Percentiles rank a stretch among this genome's conserved stretches.
These are phyloP conservation scores for Pseudonectria foliicola DNA, from an alignment of 2,329 filamentous ascomycete species.

Conservation along the genomic window DNA sequence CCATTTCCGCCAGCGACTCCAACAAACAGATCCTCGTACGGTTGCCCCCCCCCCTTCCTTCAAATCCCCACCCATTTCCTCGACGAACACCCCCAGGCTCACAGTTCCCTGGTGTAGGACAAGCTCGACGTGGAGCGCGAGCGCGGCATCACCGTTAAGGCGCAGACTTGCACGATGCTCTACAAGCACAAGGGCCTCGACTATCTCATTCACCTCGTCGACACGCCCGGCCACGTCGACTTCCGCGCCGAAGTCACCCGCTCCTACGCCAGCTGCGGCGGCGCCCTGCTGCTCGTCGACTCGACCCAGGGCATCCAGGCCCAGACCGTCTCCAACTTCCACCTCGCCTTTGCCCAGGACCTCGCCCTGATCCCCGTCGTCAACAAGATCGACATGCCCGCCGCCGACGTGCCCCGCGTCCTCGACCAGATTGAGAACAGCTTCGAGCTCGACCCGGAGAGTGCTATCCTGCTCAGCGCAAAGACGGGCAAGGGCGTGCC, in stretches of 20 bases:
- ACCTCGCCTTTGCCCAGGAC: constrained; percentile 89
- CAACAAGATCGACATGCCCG: constrained; percentile 92
- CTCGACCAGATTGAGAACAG: constrained; percentile 77
- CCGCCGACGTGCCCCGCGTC: constrained; percentile 79
- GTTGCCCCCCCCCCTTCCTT: not conserved
- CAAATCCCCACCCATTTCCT: too few species aligned
- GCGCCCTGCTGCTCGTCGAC: constrained; percentile 86
- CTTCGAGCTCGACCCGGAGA: constrained; percentile 78
- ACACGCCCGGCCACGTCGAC: constrained; percentile 96
- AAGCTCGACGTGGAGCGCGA: constrained; percentile 96
- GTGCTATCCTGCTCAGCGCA: constrained; percentile 69
- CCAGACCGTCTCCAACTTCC: constrained; percentile 98
- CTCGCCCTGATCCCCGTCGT: constrained; percentile 82
- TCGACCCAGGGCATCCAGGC: constrained; percentile 95
- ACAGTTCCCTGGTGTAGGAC: too few species aligned
- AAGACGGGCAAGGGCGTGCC: constrained; percentile 90
- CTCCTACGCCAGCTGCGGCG: constrained; percentile 93
- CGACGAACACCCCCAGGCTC: too few species aligned
- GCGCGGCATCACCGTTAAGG: constrained; percentile 96
- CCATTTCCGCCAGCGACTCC: constrained; percentile 68
- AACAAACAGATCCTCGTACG: constrained; percentile 82
- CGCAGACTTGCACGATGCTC: constrained; percentile 96
- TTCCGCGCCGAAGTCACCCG: constrained; percentile 94
- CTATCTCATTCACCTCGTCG: constrained; percentile 90
- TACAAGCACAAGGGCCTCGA: constrained; percentile 81